Evolutionary conservation across 1,139 yeast species (phyloP).

Genomic region (Kodamaea plutei): DNA sequence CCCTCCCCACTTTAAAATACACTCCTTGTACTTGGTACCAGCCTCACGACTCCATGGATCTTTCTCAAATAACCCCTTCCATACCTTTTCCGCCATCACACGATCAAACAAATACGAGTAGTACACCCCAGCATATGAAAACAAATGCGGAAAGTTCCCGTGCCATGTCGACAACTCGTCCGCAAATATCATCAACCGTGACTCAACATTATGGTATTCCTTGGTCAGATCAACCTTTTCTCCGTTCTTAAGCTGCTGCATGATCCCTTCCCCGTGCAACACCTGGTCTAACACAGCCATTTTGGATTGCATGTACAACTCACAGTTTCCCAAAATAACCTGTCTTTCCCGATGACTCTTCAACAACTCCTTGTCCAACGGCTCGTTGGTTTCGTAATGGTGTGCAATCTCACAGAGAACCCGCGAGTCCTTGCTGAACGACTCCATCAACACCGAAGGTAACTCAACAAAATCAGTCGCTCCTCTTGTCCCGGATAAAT

Average conservation of each 20-base stretch:
- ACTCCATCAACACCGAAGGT: conserved; percentile 94
- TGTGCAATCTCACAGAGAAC: conserved; percentile 71
- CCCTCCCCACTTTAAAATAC: conserved; percentile 91
- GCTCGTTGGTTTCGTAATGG: conserved; percentile 68
- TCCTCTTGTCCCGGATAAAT: conserved; percentile 92
- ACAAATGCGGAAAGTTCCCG: conserved; percentile 89
- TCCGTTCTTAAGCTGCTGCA: conserved; percentile 20
- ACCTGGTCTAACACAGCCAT: conserved; percentile 88
- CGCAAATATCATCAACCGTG: conserved; percentile 49
- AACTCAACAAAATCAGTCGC: conserved; percentile 95
- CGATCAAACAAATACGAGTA: conserved; percentile 89
- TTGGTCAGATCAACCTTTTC: conserved; percentile 45
- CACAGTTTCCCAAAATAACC: conserved; percentile 60
- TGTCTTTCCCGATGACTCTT: conserved; percentile 50
- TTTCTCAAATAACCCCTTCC: conserved; percentile 64
- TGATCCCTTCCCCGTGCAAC: conserved; percentile 51
- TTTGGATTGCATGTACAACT: conserved; percentile 80
- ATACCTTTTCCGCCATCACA: conserved; percentile 84
- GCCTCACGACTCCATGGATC: conserved; percentile 70
- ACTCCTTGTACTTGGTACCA: conserved; percentile 69
- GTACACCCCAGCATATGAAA: conserved; percentile 91
- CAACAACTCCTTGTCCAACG: conserved; percentile 50
- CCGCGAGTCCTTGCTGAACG: conserved; percentile 77
- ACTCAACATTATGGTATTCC: conserved; percentile 65
- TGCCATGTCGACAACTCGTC: conserved; percentile 82